phyloP scores from a whole-genome alignment of 495 filamentous ascomycete species.

The Xylaria cubensis region DNA sequence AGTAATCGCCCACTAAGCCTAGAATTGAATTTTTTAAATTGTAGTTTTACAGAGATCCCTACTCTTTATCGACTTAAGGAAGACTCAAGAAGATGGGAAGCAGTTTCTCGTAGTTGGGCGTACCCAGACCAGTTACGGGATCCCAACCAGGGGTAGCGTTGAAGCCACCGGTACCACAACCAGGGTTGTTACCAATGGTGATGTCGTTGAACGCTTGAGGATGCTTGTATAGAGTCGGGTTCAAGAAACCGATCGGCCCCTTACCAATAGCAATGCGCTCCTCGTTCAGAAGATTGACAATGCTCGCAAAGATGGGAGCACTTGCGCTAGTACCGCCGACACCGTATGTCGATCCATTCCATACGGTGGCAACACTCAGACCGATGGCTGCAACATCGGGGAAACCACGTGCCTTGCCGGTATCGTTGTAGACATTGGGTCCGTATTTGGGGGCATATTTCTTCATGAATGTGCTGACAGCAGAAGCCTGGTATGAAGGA shows the following conservation, averaged over 20 bases:
- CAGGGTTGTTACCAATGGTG: conserved; percentile 62
- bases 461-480: conserved; percentile 64
- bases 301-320: conserved; percentile 47
- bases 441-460: conserved; percentile 53
- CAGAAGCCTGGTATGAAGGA: conserved; percentile 65
- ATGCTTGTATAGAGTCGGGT: conserved; percentile 66
- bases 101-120: conserved; percentile 39
- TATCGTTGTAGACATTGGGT: conserved; percentile 56
- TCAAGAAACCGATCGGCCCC: conserved; percentile 66
- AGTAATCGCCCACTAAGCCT: not conserved
- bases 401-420: conserved; percentile 57
- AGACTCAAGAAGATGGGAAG: conserved; percentile 29
- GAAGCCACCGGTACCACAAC: conserved; percentile 59
- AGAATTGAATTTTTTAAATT: not conserved
- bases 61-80: conserved; percentile 1
- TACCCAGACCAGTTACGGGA: conserved; percentile 47
- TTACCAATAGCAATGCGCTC: conserved; percentile 61
- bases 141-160: conserved; percentile 49
- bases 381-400: conserved; percentile 68
- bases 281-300: conserved; percentile 68
- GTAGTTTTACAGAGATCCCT: not conserved
- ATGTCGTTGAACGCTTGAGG: conserved; percentile 67
- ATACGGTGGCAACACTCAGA: conserved; percentile 59
- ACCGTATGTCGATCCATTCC: conserved; percentile 55
- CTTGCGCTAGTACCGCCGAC: conserved; percentile 48